Conservation (phyloP, 2,329 filamentous ascomycete genomes). For the Hortaea sp. region DNA sequence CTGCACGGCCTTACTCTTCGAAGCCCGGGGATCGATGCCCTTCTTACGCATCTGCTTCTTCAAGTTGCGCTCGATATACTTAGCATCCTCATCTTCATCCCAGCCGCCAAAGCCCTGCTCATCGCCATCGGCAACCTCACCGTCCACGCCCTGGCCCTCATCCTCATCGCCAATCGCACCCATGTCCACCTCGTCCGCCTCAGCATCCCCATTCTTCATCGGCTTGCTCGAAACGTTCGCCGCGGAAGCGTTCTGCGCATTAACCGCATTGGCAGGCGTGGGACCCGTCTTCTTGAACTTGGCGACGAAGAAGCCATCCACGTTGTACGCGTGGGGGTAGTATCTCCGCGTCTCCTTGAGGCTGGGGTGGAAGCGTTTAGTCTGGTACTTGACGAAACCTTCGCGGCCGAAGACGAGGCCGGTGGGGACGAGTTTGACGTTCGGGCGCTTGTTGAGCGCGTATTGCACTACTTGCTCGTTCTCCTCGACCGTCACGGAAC, state of each 20-base stretch:
- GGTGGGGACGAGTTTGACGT: slow-evolving; percentile 86
- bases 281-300: slow-evolving; percentile 92
- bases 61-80: slow-evolving; percentile 37
- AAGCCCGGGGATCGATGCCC: slow-evolving; percentile 37
- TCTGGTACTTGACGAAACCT: slow-evolving; percentile 81
- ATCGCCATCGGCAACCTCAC: slow-evolving; percentile 40
- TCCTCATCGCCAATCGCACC: slow-evolving; percentile 8
- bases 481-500: slow-evolving; percentile 87
- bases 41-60: slow-evolving; percentile 35
- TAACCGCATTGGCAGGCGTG: slow-evolving; percentile 52
- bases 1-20: slow-evolving; percentile 17
- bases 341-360: slow-evolving; percentile 76
- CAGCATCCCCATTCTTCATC: slow-evolving; percentile 14
- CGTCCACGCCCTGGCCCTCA: slow-evolving; percentile 48
- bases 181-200: slow-evolving; percentile 19
- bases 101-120: slow-evolving; percentile 37
- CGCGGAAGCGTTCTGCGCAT: slow-evolving; percentile 20
- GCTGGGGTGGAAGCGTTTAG: slow-evolving; percentile 80
- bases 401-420: slow-evolving; percentile 84
- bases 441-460: slow-evolving; percentile 79
- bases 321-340: slow-evolving; percentile 87
- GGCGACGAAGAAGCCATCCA: slow-evolving; percentile 96
- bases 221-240: background rate
- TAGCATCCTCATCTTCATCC: slow-evolving; percentile 41
- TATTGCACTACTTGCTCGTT: slow-evolving; percentile 93